These are phyloP conservation scores for Stylonectria norvegica DNA, from an alignment of 2,329 filamentous ascomycete species.

Conservation along the genomic window DNA sequence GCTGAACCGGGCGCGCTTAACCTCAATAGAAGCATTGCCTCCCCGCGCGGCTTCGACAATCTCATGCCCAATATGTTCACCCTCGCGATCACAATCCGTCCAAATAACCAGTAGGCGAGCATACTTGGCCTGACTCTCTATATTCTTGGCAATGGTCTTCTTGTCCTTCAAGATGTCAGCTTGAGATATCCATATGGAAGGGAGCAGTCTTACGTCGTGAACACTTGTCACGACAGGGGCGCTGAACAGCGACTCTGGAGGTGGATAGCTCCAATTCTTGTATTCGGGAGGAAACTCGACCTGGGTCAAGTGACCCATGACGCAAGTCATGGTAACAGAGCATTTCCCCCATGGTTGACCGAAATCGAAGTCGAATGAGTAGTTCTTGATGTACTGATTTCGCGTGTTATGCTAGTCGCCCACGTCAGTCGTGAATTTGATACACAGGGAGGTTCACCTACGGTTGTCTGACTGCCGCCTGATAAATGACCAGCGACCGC, in stretches of 20 bases:
- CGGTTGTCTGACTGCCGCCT: constrained; percentile 68
- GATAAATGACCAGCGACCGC: constrained; percentile 87
- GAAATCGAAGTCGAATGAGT: constrained; percentile 87
- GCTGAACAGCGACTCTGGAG: constrained; percentile 75
- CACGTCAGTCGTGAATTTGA: constrained; percentile 18
- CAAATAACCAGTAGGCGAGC: constrained; percentile 84
- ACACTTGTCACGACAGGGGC: constrained; percentile 70
- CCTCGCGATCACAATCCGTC: constrained; percentile 98
- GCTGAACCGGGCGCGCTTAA: constrained; percentile 88
- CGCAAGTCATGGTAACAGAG: constrained; percentile 88
- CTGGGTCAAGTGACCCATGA: constrained; percentile 81
- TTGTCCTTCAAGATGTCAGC: constrained; percentile 58
- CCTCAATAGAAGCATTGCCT: constrained; percentile 69
- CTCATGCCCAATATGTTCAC: constrained; percentile 92
- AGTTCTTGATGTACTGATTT: constrained; percentile 86
- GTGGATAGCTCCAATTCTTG: constrained; percentile 77
- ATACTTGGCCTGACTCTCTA: constrained; percentile 70
- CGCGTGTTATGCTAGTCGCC: constrained; percentile 60
- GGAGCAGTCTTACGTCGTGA: constrained; percentile 52
- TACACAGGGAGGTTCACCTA: constrained; percentile 40
- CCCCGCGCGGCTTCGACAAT: constrained; percentile 77
- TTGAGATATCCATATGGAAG: neutral
- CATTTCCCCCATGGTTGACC: constrained; percentile 75
- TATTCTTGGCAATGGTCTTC: constrained; percentile 77
- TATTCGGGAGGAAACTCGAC: constrained; percentile 72